Percentiles rank a stretch among this genome's conserved stretches.
These are phyloP conservation scores for Lablab purpureus DNA, from an alignment of 306 rosid genomes.

Conservation along the genomic window DNA sequence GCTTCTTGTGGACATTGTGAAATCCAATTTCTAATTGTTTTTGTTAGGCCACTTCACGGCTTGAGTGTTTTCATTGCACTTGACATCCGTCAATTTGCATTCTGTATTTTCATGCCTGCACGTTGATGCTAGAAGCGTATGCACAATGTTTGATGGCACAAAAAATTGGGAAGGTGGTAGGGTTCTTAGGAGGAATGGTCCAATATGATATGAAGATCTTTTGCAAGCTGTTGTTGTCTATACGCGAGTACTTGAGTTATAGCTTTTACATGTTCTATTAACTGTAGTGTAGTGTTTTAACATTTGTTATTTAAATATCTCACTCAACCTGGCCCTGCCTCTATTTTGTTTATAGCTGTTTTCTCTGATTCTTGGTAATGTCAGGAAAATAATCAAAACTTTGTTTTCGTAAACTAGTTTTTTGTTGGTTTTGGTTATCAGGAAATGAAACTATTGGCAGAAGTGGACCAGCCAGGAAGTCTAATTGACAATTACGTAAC, in stretches of 20 bases:
- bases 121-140: neutral
- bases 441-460: slow-evolving; percentile 98
- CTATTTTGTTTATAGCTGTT: slow-evolving; percentile 10
- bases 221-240: neutral
- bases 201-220: neutral
- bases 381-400: neutral
- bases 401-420: neutral
- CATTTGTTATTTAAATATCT: neutral
- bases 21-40: too few species aligned
- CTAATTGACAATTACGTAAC: slow-evolving; percentile 86
- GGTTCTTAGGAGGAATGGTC: slow-evolving; percentile 11
- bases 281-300: neutral
- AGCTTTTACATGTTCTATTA: neutral
- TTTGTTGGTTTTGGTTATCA: slow-evolving; percentile 46
- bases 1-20: too few species aligned
- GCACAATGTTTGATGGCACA: neutral
- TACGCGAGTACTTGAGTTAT: neutral
- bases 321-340: neutral
- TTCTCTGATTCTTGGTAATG: neutral
- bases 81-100: neutral
- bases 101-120: neutral
- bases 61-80: too few species aligned
- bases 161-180: neutral
- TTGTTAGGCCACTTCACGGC: too few species aligned
- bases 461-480: slow-evolving; percentile 98